Evolutionary conservation across 169 alveolate genomes (phyloP), one percentile per base, ranked within the genome.

Genomic region (Plasmodium gaboni): DNA sequence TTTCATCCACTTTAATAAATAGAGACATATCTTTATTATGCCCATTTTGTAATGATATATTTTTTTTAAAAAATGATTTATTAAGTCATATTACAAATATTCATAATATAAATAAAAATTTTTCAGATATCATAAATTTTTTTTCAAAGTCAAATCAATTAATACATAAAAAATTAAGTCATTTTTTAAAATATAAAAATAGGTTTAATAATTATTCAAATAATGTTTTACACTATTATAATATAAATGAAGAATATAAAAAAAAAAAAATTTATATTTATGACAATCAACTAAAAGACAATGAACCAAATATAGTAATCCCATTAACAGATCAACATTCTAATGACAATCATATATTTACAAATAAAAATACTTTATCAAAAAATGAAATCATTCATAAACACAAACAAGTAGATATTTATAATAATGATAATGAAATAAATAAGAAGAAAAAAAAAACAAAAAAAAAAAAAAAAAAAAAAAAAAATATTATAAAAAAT

Each of bases 61-160:
- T 53, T 83, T 57, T 55, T 68, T 83, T 68, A 48, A 83, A 83
- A 68, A 67, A 69, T n/a, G 91, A 83, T 67, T 83, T 83, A 65
- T 71, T 83, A 59, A 83, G 63, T 63, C 91, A 83, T 28, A 83
- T 83, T 51, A 42, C 91, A 24, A 83, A 51, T 83, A 28, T 83
- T 46, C 91, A 83, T 42, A 68, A 83, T 55, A 63, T 69, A 60
- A 83, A 83, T 38, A 67, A 71, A 71, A 83, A 44, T 6, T 53
- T 68, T 68, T 83, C 91, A 3, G 70, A 67, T 15, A 26, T 83
- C 24, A 68, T 83, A 13, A 68, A 63, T 38, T 83, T 83, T 48
- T 68, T 83, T 53, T 83, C 91, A n/a, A 68, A 83, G 13, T 53
- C 80, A n/a, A 83, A 83, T 19, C 91, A 83, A 6, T 55, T 50